Percentiles rank a stretch among this genome's conserved stretches.
Conservation (phyloP, 1,139 yeast species). For the Debaryomyces subglobosus region DNA sequence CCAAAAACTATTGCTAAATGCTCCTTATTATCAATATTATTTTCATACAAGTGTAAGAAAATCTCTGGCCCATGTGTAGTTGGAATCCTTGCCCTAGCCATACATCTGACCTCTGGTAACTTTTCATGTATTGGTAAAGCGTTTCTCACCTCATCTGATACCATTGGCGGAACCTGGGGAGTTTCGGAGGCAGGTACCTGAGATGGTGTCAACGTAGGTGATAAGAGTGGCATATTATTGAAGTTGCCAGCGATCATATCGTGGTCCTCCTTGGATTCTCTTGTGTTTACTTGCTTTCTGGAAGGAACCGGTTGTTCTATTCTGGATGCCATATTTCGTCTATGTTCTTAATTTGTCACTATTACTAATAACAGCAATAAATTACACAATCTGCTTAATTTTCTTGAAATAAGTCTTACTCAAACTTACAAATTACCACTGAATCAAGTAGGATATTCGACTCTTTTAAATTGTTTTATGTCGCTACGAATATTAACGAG, state of each 20-base stretch:
- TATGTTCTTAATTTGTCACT: neutral
- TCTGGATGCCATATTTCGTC: slow-evolving; percentile 7
- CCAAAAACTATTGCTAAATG: slow-evolving; percentile 98
- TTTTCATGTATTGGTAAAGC: slow-evolving; percentile 31
- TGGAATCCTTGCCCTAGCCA: slow-evolving; percentile 91
- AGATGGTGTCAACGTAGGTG: slow-evolving; percentile 41
- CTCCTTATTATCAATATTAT: slow-evolving; percentile 86
- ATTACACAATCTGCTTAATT: slow-evolving; percentile 1
- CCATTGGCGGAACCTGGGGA: slow-evolving; percentile 23
- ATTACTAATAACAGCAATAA: slow-evolving; percentile 4
- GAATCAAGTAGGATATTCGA: neutral
- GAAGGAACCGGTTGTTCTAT: slow-evolving; percentile 14
- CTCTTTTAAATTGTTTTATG: slow-evolving; percentile 1
- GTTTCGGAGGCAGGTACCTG: slow-evolving; percentile 11
- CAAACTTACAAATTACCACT: neutral
- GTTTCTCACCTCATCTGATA: slow-evolving; percentile 25
- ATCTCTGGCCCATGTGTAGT: slow-evolving; percentile 94
- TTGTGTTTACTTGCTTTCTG: neutral
- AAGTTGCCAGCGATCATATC: slow-evolving; percentile 14
- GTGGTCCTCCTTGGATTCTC: neutral
- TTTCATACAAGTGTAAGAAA: slow-evolving; percentile 84
- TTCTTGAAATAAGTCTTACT: neutral
- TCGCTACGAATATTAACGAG: neutral
- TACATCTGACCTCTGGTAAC: slow-evolving; percentile 77
- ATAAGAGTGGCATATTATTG: slow-evolving; percentile 36